Percentiles rank a stretch among this genome's conserved stretches.
phyloP scores from a whole-genome alignment of 441 rosid genomes.

The Erodium moschatum region DNA sequence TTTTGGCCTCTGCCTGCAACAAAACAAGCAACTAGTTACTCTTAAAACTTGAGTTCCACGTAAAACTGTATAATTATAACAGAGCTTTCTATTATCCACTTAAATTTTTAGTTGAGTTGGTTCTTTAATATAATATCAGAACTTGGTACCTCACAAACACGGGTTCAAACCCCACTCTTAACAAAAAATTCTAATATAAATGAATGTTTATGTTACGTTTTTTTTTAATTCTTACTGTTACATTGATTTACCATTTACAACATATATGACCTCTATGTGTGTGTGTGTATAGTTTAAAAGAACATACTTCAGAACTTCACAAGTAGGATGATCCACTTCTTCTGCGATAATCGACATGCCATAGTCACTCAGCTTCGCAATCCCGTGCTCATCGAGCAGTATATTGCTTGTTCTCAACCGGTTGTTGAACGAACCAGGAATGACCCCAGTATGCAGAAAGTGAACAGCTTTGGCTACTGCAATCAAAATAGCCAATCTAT shows the following conservation, averaged over 20 bases:
- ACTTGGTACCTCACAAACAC: too few species aligned
- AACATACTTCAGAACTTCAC: conserved; percentile 37
- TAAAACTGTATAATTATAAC: too few species aligned
- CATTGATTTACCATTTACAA: too few species aligned
- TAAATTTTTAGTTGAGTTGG: too few species aligned
- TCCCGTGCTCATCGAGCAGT: conserved; percentile 75
- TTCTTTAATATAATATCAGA: too few species aligned
- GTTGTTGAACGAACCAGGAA: conserved; percentile 70
- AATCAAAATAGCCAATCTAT: conserved; percentile 65
- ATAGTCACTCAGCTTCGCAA: conserved; percentile 87
- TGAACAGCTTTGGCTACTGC: conserved; percentile 89
- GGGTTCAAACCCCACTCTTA: too few species aligned
- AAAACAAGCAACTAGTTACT: background rate
- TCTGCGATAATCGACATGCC: conserved; percentile 62
- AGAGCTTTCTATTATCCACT: too few species aligned
- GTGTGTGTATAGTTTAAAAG: too few species aligned
- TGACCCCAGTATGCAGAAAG: conserved; percentile 78
- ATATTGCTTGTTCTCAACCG: conserved; percentile 62
- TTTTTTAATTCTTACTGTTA: too few species aligned
- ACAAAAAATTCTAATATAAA: too few species aligned
- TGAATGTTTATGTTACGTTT: too few species aligned
- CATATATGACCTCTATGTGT: too few species aligned
- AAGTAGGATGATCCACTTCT: conserved; percentile 35
- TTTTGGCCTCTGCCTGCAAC: conserved; percentile 44
- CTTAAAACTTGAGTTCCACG: background rate